A percentile compares a stretch with the other conserved stretches of the same genome.
Evolutionary conservation across 2,329 filamentous ascomycete genomes (phyloP).

Genomic region (Penicillium thymicola): DNA sequence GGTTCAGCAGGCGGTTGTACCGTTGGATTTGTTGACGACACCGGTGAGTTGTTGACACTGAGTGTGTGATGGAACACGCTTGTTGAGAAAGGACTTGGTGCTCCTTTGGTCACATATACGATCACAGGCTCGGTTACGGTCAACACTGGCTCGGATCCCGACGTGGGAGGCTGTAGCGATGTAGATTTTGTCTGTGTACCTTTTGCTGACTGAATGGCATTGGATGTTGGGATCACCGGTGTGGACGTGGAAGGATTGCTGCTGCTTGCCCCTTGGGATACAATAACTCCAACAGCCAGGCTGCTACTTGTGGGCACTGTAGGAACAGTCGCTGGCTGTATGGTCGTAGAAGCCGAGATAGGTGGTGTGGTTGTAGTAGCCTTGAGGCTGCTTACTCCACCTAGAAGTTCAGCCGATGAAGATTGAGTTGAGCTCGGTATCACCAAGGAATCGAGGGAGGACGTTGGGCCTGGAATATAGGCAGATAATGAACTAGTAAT

Average conservation of each 20-base stretch:
- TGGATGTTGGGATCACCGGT: background rate
- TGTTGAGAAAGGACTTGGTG: background rate
- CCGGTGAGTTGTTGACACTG: background rate
- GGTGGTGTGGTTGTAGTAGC: background rate
- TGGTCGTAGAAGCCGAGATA: background rate
- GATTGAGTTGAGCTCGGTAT: background rate
- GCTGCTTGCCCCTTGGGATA: background rate
- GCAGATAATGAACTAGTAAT: background rate
- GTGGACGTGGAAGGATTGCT: background rate
- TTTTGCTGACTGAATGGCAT: background rate
- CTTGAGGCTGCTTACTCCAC: background rate
- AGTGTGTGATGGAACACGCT: background rate
- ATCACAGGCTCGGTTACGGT: conserved; percentile 3
- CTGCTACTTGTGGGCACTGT: background rate
- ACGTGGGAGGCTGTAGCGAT: background rate
- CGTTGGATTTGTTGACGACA: background rate
- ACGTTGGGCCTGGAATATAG: background rate
- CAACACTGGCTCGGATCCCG: background rate
- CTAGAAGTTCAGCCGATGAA: background rate
- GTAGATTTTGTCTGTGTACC: background rate
- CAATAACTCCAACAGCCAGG: background rate
- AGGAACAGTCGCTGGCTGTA: background rate
- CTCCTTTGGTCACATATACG: conserved; percentile 1
- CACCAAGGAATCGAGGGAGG: background rate
- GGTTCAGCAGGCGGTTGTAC: background rate